phyloP scores from a whole-genome alignment of 106 monocot species.

The Alisma plantagoaquatica region DNA sequence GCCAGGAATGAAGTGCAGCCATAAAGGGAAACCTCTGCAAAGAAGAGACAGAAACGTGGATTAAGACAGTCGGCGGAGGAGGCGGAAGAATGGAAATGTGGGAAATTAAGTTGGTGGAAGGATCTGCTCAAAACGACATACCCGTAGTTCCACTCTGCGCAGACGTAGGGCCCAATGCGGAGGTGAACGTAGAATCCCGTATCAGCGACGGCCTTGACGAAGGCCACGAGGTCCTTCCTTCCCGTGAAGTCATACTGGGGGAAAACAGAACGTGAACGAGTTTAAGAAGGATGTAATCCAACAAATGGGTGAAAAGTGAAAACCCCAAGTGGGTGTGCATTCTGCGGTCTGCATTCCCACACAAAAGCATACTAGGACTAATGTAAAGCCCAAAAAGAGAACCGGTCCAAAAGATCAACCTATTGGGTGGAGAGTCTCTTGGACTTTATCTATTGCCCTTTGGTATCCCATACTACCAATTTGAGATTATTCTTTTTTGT shows the following conservation, averaged over 20 bases:
- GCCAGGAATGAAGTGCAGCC: slow-evolving; percentile 88
- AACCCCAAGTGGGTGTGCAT: no score
- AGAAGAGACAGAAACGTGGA: not conserved
- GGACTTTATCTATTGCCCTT: no score
- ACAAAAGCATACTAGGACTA: no score
- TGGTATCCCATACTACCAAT: no score
- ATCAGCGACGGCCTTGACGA: slow-evolving; percentile 62
- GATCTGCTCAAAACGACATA: slow-evolving; percentile 82
- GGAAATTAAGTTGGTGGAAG: not conserved
- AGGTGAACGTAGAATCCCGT: slow-evolving; percentile 80
- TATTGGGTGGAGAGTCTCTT: no score
- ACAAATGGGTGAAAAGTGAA: no score
- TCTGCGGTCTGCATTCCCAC: no score
- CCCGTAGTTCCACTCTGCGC: no score
- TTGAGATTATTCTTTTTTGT: no score
- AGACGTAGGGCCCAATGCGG: slow-evolving; percentile 77
- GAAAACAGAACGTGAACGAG: not conserved
- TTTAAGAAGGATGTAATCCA: no score
- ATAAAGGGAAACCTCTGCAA: slow-evolving; percentile 74
- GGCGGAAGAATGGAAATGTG: not conserved
- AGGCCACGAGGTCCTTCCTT: slow-evolving; percentile 63
- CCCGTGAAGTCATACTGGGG: slow-evolving; percentile 74
- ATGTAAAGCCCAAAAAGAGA: no score
- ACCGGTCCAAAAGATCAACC: no score
- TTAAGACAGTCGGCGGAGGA: not conserved